A percentile compares a stretch with the other conserved stretches of the same genome.
These are phyloP conservation scores for Starmera pachycereana DNA, from an alignment of 805 yeast genomes.

Conservation along the genomic window DNA sequence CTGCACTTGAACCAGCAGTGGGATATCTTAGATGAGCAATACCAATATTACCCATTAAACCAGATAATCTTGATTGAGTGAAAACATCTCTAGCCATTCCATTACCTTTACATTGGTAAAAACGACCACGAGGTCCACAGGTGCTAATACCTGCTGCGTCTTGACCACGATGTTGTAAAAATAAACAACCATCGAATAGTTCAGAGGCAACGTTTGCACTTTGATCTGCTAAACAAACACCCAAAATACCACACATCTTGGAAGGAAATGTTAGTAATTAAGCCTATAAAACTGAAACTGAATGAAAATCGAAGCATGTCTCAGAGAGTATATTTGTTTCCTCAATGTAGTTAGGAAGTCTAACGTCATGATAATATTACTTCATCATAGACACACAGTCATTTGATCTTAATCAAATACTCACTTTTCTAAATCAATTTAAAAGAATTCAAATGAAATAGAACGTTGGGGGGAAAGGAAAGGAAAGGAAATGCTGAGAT, in stretches of 20 bases:
- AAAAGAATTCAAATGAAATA: too few species aligned
- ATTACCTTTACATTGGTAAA: conserved; percentile 96
- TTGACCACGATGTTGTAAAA: conserved; percentile 94
- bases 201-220: conserved; percentile 73
- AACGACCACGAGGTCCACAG: conserved; percentile 85
- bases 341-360: conserved; percentile 22
- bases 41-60: conserved; percentile 89
- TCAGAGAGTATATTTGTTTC: conserved; percentile 6
- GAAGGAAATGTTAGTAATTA: neutral
- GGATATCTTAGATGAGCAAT: conserved; percentile 93
- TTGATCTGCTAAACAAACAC: conserved; percentile 74
- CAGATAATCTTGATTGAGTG: conserved; percentile 68
- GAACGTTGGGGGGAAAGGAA: too few species aligned
- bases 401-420: neutral
- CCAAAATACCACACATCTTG: conserved; percentile 90
- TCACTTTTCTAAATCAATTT: too few species aligned
- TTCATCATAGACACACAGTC: conserved; percentile 6
- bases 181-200: conserved; percentile 84
- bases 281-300: neutral
- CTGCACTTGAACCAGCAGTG: conserved; percentile 93
- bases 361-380: conserved; percentile 19
- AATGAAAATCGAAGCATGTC: neutral
- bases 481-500: too few species aligned
- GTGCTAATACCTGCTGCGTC: conserved; percentile 99
- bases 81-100: conserved; percentile 98